Base-by-base conservation (phyloP, 805 yeast genomes). In the Maudiozyma saulgeensis region DNA sequence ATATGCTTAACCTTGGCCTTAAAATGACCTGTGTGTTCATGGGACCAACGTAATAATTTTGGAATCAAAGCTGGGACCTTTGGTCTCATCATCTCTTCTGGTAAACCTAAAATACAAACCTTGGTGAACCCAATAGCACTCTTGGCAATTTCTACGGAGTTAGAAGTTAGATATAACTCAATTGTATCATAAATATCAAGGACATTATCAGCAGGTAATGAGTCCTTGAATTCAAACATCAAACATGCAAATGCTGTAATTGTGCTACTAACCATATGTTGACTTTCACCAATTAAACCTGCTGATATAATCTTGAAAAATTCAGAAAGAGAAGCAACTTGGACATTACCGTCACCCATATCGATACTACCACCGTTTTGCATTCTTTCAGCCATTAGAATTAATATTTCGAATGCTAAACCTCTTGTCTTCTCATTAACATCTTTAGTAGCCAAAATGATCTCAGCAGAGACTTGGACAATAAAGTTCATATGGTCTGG, bases 241-340 rank as follows among this genome's bases (percentile, higher is more conserved):
- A 91, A 70, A 62, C 96, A 83, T 43, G 96, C 82, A 48, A 91
- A 72, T 0, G 96, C 95, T 6, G 96, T 89, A 58, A 93, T 81
- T 2, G 91, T 81, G n/a, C 98, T 97, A 60, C 96, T 87, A 32
- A 93, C 86, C 96, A 91, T 91, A 70, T 91, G 96, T 35, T 95
- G 91, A 31, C 93, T 78, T 55, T 85, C 82, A 50, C 96, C 96
- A 37, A 93, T 96, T 56, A 95, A 74, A 71, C 99, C 99, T 28
- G 97, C 99, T 67, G 91, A 80, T 31, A 91, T 84, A 84, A 93
- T 87, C 31, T 95, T 88, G 72, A 91, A 87, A 63, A 75, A 90
- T 68, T 90, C 96, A 43, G 81, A 77, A 49, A 90, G 73, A 18
- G 80, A 74, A 8, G 96, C 93, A 46, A 74, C 46, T 38, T 31